Percentiles rank a stretch among this genome's conserved stretches.
phyloP scores from a whole-genome alignment of 2,329 filamentous ascomycete species.

The Penicillium sp. region DNA sequence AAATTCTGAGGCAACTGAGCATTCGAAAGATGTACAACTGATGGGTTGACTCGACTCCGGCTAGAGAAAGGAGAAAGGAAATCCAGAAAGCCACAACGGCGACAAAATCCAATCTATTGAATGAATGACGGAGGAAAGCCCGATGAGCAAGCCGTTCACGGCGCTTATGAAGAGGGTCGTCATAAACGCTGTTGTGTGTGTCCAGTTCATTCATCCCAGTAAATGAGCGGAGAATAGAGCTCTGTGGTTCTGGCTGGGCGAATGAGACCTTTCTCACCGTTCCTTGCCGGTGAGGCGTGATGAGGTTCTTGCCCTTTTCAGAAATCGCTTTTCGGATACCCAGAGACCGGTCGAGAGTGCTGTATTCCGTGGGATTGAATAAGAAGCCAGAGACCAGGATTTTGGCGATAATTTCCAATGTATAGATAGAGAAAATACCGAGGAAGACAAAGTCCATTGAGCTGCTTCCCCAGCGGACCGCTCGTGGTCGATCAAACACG shows the following conservation, averaged over 20 bases:
- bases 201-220: conserved; percentile 65
- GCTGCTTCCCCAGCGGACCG: conserved; percentile 57
- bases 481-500: conserved; percentile 59
- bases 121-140: conserved; percentile 89
- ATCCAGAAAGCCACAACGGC: conserved; percentile 96
- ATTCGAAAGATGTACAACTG: conserved; percentile 91
- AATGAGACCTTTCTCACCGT: conserved; percentile 52
- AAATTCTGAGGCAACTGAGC: conserved; percentile 89
- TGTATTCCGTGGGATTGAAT: conserved; percentile 85
- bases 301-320: conserved; percentile 70
- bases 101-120: conserved; percentile 91
- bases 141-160: conserved; percentile 79
- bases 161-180: conserved; percentile 69
- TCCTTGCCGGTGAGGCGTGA: conserved; percentile 71
- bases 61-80: conserved; percentile 67
- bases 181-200: conserved; percentile 41
- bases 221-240: conserved; percentile 67
- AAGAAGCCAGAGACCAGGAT: conserved; percentile 91
- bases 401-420: conserved; percentile 72
- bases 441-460: conserved; percentile 74
- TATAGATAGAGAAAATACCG: conserved; percentile 81
- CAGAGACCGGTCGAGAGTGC: conserved; percentile 73
- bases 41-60: conserved; percentile 59
- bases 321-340: conserved; percentile 68
- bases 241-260: conserved; percentile 32